Percentiles rank a stretch among this genome's conserved stretches.
Conservation (phyloP, 1,284 basidiomycete genomes). For the Athelia sp. region DNA sequence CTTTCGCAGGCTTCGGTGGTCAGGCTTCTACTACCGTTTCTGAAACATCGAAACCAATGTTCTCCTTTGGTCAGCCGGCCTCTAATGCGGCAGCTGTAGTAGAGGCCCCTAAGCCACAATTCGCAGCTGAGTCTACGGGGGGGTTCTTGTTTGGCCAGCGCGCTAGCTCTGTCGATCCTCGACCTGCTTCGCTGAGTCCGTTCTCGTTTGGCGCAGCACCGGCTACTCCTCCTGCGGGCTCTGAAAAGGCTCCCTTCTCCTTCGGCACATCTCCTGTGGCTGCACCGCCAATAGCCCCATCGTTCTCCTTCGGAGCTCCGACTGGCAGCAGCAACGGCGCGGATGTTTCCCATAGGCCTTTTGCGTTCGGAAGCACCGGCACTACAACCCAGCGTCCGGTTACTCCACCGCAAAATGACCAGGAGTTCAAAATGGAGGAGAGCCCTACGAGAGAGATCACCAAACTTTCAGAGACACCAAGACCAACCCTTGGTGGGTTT, state of each 20-base stretch:
- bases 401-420: slow-evolving; percentile 50
- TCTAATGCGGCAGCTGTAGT: neutral
- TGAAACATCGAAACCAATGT: neutral
- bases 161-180: slow-evolving; percentile 13
- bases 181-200: slow-evolving; percentile 13
- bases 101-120: slow-evolving; percentile 19
- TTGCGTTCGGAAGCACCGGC: neutral
- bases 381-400: slow-evolving; percentile 27
- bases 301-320: slow-evolving; percentile 27
- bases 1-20: slow-evolving; percentile 1
- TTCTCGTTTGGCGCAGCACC: slow-evolving; percentile 26
- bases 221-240: slow-evolving; percentile 16
- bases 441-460: slow-evolving; percentile 55
- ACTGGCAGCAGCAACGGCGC: slow-evolving; percentile 19
- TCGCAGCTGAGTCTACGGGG: slow-evolving; percentile 10
- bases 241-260: slow-evolving; percentile 18
- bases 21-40: neutral
- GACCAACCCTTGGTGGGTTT: slow-evolving; percentile 37
- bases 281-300: slow-evolving; percentile 11
- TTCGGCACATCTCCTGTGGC: slow-evolving; percentile 22
- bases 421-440: slow-evolving; percentile 66
- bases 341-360: slow-evolving; percentile 22
- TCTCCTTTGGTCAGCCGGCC: slow-evolving; percentile 10
- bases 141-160: slow-evolving; percentile 22
- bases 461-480: slow-evolving; percentile 30